Percentiles rank a stretch among this genome's conserved stretches.
Conservation (phyloP, 179 eudicot genomes). For the Camellia oleifera region DNA sequence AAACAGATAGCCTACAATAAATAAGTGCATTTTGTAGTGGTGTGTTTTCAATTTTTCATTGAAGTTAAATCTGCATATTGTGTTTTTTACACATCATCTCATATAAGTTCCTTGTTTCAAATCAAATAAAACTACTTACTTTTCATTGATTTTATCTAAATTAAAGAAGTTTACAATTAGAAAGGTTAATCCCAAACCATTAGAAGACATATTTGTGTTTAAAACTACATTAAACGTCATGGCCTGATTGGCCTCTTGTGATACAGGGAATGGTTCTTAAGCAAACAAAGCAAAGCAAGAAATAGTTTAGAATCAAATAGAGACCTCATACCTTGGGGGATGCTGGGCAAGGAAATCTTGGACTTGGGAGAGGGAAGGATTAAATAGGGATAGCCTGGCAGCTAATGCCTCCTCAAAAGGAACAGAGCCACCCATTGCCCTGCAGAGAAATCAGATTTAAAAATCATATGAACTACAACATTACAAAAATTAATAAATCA, state of each 20-base stretch:
- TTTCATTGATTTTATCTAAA: background rate
- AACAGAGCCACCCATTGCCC: constrained; percentile 97
- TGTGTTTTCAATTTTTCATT: background rate
- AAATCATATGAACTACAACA: background rate
- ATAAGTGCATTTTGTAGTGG: background rate
- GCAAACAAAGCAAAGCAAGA: background rate
- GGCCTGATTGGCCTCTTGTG: background rate
- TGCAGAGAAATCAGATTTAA: constrained; percentile 20
- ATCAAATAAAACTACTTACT: background rate
- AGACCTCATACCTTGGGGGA: constrained; percentile 72
- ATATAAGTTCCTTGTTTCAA: constrained; percentile 7
- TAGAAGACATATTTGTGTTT: background rate
- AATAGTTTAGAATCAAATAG: background rate
- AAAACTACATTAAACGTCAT: background rate
- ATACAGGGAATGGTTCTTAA: background rate
- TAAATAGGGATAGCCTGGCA: constrained; percentile 74
- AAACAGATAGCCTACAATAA: background rate
- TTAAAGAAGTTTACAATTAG: background rate
- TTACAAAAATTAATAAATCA: constrained; percentile 1
- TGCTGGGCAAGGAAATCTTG: constrained; percentile 70
- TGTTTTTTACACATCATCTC: background rate
- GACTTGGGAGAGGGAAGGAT: constrained; percentile 72
- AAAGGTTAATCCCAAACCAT: background rate
- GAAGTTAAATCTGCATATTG: background rate
- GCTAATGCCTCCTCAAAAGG: constrained; percentile 92